Conservation (phyloP, 345 rosid species). For the Barbarea vulgaris region DNA sequence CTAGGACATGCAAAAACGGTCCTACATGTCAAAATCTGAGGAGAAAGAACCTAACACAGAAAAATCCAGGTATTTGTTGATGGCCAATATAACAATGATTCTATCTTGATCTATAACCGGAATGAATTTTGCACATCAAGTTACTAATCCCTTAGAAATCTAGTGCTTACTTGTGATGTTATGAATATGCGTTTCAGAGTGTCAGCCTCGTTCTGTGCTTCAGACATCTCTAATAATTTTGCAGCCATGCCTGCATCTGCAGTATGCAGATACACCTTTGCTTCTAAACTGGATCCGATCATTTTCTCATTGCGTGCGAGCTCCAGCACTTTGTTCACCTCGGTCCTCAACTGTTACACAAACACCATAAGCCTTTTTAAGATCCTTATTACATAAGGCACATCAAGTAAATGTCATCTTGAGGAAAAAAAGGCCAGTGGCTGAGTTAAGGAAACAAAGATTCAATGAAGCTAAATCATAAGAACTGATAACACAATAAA, state of each 20-base stretch:
- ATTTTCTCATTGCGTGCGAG: constrained; percentile 77
- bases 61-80: background rate
- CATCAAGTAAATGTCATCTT: background rate
- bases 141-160: background rate
- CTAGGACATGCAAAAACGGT: background rate
- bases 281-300: constrained; percentile 94
- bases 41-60: background rate
- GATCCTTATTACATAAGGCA: constrained; percentile 3
- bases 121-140: background rate
- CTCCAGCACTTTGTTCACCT: constrained; percentile 94
- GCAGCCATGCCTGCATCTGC: constrained; percentile 62
- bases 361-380: background rate
- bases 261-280: constrained; percentile 71
- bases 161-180: constrained; percentile 73
- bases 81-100: background rate
- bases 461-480: background rate
- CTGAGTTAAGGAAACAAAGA: constrained; percentile 1
- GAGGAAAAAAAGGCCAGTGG: background rate
- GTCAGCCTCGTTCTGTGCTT: constrained; percentile 69
- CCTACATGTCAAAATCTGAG: background rate
- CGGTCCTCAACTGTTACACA: constrained; percentile 81
- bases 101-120: background rate
- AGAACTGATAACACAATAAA: background rate
- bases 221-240: constrained; percentile 53
- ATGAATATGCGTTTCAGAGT: constrained; percentile 74